Evolutionary conservation across 2,329 filamentous ascomycete genomes (phyloP).

Genomic region (Lizonia empirigonia): DNA sequence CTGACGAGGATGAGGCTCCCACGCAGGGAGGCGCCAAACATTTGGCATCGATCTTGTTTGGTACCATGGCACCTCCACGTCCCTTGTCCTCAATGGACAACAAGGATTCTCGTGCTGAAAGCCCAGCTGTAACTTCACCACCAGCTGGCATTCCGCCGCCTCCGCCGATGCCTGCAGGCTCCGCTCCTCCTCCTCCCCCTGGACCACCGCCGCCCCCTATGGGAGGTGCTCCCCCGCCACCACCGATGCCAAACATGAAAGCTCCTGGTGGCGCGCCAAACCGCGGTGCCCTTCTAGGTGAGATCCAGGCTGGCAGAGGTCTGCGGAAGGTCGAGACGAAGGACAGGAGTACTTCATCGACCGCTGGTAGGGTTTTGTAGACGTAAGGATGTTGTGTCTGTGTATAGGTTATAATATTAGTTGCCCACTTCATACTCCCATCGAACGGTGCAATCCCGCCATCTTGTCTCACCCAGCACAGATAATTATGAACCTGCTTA

Average conservation of each 20-base stretch:
- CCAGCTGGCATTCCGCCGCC: slow-evolving; percentile 57
- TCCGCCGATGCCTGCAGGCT: slow-evolving; percentile 55
- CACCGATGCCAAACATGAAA: slow-evolving; percentile 53
- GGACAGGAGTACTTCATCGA: slow-evolving; percentile 75
- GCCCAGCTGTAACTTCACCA: slow-evolving; percentile 50
- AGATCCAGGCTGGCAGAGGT: slow-evolving; percentile 80
- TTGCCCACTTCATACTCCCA: slow-evolving; percentile 1
- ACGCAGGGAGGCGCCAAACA: slow-evolving; percentile 85
- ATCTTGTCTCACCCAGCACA: too few species aligned
- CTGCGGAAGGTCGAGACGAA: slow-evolving; percentile 89
- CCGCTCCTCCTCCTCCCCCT: slow-evolving; percentile 55
- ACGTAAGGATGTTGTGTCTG: slow-evolving; percentile 13
- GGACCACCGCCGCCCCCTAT: slow-evolving; percentile 55
- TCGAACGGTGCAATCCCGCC: not conserved
- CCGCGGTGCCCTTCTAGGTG: slow-evolving; percentile 70
- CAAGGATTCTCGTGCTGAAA: slow-evolving; percentile 57
- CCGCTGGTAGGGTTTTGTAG: slow-evolving; percentile 73
- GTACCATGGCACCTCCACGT: slow-evolving; percentile 92
- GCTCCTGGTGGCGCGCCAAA: slow-evolving; percentile 38
- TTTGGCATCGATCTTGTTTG: slow-evolving; percentile 92
- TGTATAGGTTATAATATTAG: slow-evolving; percentile 24
- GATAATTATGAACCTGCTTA: too few species aligned
- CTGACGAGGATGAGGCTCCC: slow-evolving; percentile 74
- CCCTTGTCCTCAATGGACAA: slow-evolving; percentile 83
- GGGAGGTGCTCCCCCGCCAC: slow-evolving; percentile 42